Evolutionary conservation across 805 yeast genomes (phyloP).

Genomic region (Candida adriatica): DNA sequence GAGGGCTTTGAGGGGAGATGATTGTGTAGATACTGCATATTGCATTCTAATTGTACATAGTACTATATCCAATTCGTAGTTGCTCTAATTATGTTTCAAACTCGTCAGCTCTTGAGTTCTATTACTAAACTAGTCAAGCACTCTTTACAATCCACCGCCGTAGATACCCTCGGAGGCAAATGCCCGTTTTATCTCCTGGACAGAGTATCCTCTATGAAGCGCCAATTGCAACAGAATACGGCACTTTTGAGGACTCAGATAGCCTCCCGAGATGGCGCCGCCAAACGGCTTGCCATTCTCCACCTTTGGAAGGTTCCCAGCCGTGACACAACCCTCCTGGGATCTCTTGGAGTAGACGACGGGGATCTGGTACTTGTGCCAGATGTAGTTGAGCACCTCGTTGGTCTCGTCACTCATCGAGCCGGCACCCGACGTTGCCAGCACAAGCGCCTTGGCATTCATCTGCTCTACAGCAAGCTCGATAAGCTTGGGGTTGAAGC

Average conservation of each 20-base stretch:
- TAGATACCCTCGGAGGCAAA: constrained; percentile 36
- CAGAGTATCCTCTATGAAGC: constrained; percentile 28
- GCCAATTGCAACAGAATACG: constrained; percentile 53
- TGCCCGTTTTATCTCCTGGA: constrained; percentile 29
- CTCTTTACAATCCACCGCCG: constrained; percentile 26
- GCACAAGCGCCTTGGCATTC: constrained; percentile 46
- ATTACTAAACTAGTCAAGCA: neutral
- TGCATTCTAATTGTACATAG: neutral
- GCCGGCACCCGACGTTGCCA: constrained; percentile 72
- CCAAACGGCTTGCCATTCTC: constrained; percentile 27
- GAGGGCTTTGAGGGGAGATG: constrained; percentile 17
- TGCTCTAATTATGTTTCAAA: no score
- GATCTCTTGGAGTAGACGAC: constrained; percentile 60
- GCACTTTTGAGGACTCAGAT: constrained; percentile 58
- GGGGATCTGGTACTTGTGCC: constrained; percentile 38
- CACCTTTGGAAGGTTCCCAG: constrained; percentile 16
- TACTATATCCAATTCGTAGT: neutral
- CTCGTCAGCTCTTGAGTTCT: neutral
- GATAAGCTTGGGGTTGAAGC: constrained; percentile 43
- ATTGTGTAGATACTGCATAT: neutral
- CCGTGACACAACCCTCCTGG: constrained; percentile 66
- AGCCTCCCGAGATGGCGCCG: constrained; percentile 55
- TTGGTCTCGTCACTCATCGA: constrained; percentile 48
- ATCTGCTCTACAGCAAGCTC: constrained; percentile 38
- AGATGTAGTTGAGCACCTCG: constrained; percentile 33